These are phyloP conservation scores for Saccharomycopsis lassenensis DNA, from an alignment of 805 yeast genomes.

Conservation along the genomic window DNA sequence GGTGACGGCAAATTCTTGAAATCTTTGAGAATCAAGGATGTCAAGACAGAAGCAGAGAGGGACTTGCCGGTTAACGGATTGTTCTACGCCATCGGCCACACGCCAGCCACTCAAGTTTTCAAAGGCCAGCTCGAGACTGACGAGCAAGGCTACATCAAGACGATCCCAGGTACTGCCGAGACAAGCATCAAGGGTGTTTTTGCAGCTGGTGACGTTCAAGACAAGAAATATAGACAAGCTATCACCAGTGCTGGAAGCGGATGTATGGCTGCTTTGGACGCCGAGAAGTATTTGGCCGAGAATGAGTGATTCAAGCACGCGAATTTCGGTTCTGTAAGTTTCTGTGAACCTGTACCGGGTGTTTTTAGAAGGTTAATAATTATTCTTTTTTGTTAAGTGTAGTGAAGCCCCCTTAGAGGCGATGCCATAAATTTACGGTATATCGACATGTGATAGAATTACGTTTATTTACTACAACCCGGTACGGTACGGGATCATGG, in stretches of 20 bases:
- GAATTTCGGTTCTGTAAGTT: no score
- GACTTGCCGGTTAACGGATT: constrained; percentile 80
- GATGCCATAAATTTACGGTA: no score
- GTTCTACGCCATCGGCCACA: constrained; percentile 97
- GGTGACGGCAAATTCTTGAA: constrained; percentile 85
- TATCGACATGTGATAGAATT: no score
- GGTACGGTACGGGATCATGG: no score
- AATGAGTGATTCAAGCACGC: constrained; percentile 25
- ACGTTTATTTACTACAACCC: no score
- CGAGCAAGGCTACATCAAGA: constrained; percentile 78
- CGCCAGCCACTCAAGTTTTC: constrained; percentile 84
- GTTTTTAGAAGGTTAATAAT: no score
- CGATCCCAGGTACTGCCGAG: constrained; percentile 79
- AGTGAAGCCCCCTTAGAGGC: no score
- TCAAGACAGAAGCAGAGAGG: constrained; percentile 52
- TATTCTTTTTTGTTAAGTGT: no score
- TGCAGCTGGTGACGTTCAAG: constrained; percentile 99
- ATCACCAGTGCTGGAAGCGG: constrained; percentile 99
- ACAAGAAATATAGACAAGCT: constrained; percentile 94
- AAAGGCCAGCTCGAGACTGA: constrained; percentile 71
- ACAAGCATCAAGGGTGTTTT: constrained; percentile 87
- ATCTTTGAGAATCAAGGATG: constrained; percentile 55
- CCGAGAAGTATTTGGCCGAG: constrained; percentile 74
- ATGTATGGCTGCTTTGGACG: constrained; percentile 98
- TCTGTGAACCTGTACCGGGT: no score